Evolutionary conservation across 1,284 basidiomycete genomes (phyloP), one percentile per base, ranked within the genome.

Genomic region (Malassezia yamatoensis): DNA sequence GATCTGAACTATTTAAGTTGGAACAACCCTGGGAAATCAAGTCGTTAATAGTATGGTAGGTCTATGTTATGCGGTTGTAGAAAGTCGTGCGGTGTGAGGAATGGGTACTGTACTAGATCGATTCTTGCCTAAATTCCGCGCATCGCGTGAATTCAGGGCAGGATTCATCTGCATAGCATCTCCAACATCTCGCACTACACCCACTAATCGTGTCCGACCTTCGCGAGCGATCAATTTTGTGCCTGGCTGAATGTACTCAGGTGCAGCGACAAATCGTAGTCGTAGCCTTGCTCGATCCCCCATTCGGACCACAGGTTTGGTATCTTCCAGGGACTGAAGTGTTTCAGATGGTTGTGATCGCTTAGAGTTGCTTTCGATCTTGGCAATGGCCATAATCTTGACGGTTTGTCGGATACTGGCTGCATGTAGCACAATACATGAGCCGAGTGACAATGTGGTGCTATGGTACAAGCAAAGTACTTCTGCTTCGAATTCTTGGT

Each of bases 1-100:
- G 77, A 77, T 42, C 74, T 77, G 75, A 68, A 64, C 42, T 65
- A 67, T 41, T 59, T 75, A 24, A 68, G 66, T 39, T 74, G 72
- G 70, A 72, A 74, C 44, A 63, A 70, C 21, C 47, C 47, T 13
- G 4, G n/a, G 3, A 49, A 49, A 10, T 7, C 18, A 9, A 16
- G 16, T n/a, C 45, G 45, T 13, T 45, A 45, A 6, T 33, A n/a
- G 3, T 13, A 24, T 32, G 13, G 43, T 4, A 4, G 24, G 24
- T 29, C 24, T 29, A 29, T 29, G 24, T 29, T 48, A 48, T 24
- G 46, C 46, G 9, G 46, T 38, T 12, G 35, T 38, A 12, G 46
- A 48, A 20, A 48, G 18, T n/a, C 15, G 46, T 3, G 33, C 29
- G 12, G 21, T 38, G 5, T 20, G 33, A 13, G 46, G 34, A 20